Evolutionary conservation across 352 stramenopile species (phyloP).

Genomic region (Thraustochytrium striatum): DNA sequence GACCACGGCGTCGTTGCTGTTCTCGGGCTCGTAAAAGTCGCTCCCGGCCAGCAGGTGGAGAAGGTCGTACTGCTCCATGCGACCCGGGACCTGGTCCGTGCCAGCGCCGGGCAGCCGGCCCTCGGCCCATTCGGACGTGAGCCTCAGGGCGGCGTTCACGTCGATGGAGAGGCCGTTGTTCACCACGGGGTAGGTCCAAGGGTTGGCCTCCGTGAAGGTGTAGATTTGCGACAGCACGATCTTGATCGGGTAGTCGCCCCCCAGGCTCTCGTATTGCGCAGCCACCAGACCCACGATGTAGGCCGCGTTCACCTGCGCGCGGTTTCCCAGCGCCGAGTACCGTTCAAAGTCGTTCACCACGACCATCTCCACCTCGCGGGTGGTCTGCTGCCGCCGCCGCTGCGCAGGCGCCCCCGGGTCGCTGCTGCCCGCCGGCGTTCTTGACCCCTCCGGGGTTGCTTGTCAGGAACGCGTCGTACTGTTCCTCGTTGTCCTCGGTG

Average conservation of each 20-base stretch:
- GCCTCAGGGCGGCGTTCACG: not conserved
- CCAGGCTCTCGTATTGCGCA: conserved; percentile 10
- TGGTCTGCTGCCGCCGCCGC: not conserved
- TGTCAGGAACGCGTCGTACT: not conserved
- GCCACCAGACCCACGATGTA: conserved; percentile 38
- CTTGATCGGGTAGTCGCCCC: not conserved
- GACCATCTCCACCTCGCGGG: conserved; percentile 4
- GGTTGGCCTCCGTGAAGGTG: conserved; percentile 9
- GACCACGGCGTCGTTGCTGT: not conserved
- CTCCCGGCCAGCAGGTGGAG: not conserved
- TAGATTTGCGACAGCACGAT: not conserved
- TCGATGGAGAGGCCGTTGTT: not conserved
- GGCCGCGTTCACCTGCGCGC: not conserved
- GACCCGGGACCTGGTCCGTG: not conserved
- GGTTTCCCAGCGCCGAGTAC: not conserved
- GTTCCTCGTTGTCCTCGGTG: not conserved
- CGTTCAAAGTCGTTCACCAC: conserved; percentile 11
- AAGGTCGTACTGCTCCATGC: not conserved
- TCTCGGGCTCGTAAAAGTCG: conserved; percentile 9
- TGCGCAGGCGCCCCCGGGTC: not conserved
- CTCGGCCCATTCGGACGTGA: not conserved
- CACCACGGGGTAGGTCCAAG: not conserved
- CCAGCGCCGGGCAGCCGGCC: no score
- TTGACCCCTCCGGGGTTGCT: not conserved
- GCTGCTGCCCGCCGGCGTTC: not conserved